These are phyloP conservation scores for Phyllosticta citrichinensis DNA, from an alignment of 2,329 filamentous ascomycete genomes.

Conservation along the genomic window DNA sequence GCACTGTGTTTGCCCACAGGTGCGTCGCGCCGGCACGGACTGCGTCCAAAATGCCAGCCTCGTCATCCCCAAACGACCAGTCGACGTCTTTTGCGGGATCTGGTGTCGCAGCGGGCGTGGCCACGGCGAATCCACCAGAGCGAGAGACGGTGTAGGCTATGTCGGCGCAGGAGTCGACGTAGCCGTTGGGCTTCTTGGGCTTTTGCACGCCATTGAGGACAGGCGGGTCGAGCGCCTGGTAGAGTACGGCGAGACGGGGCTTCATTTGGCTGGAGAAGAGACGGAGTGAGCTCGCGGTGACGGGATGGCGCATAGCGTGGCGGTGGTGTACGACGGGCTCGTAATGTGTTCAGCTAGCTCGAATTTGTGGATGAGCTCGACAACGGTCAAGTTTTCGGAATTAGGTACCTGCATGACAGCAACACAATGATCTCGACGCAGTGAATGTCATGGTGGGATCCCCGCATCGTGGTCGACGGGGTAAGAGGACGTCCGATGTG, in stretches of 20 bases:
- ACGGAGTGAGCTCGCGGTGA: not conserved
- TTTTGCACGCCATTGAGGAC: constrained; percentile 39
- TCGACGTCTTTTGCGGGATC: constrained; percentile 64
- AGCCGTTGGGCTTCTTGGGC: constrained; percentile 41
- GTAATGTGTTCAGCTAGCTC: not conserved
- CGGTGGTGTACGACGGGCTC: not conserved
- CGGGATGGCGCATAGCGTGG: not conserved
- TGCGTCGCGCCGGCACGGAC: constrained; percentile 71
- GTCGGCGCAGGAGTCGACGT: constrained; percentile 40
- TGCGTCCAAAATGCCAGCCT: constrained; percentile 96
- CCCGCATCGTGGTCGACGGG: too few relatives aligned
- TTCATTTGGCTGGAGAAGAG: not conserved
- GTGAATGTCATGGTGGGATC: too few relatives aligned
- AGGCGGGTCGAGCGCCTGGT: constrained; percentile 39
- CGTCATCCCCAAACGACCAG: constrained; percentile 86
- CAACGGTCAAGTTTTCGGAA: not conserved
- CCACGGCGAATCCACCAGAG: constrained; percentile 20
- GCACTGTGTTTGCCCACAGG: constrained; percentile 43
- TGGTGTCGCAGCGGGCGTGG: constrained; percentile 23
- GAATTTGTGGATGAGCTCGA: not conserved
- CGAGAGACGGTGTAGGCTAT: constrained; percentile 30
- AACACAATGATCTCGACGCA: too few relatives aligned
- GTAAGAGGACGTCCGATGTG: too few relatives aligned
- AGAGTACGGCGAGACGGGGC: constrained; percentile 34
- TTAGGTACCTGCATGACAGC: too few relatives aligned